phyloP scores from a whole-genome alignment of 805 yeast species.

The Starmerella floricola region DNA sequence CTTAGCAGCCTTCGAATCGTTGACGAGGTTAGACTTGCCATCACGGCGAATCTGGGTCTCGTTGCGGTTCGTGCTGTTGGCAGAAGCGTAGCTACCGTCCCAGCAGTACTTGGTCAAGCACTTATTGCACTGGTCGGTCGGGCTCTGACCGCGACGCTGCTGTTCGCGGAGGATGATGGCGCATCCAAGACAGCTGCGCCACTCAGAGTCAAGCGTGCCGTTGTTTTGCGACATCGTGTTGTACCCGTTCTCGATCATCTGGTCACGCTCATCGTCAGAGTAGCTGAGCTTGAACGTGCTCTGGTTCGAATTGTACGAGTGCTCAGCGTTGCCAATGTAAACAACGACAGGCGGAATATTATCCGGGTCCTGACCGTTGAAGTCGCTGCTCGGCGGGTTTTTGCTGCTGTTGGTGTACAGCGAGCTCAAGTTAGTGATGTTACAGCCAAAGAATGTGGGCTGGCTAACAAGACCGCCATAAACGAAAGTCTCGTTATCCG shows the following conservation, averaged over 20 bases:
- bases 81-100: slow-evolving; percentile 37
- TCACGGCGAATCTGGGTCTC: slow-evolving; percentile 21
- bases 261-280: slow-evolving; percentile 42
- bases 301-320: slow-evolving; percentile 51
- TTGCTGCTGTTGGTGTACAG: slow-evolving; percentile 37
- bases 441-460: slow-evolving; percentile 79
- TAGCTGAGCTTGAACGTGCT: slow-evolving; percentile 61
- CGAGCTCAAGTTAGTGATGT: slow-evolving; percentile 42
- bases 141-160: slow-evolving; percentile 51
- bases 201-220: slow-evolving; percentile 55
- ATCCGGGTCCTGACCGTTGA: slow-evolving; percentile 10
- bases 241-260: slow-evolving; percentile 63
- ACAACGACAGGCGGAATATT: slow-evolving; percentile 56
- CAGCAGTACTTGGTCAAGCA: slow-evolving; percentile 75
- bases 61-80: neutral
- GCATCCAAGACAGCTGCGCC: slow-evolving; percentile 71
- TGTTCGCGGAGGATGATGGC: slow-evolving; percentile 72
- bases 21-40: slow-evolving; percentile 28
- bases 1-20: neutral
- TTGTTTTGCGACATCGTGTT: slow-evolving; percentile 60
- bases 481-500: slow-evolving; percentile 38
- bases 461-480: slow-evolving; percentile 33
- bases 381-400: slow-evolving; percentile 4
- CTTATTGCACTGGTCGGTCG: slow-evolving; percentile 55
- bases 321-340: slow-evolving; percentile 65